Percentiles rank a stretch among this genome's conserved stretches.
Conservation (phyloP, 768 basidiomycete genomes). For the Phylloporus scabripes region DNA sequence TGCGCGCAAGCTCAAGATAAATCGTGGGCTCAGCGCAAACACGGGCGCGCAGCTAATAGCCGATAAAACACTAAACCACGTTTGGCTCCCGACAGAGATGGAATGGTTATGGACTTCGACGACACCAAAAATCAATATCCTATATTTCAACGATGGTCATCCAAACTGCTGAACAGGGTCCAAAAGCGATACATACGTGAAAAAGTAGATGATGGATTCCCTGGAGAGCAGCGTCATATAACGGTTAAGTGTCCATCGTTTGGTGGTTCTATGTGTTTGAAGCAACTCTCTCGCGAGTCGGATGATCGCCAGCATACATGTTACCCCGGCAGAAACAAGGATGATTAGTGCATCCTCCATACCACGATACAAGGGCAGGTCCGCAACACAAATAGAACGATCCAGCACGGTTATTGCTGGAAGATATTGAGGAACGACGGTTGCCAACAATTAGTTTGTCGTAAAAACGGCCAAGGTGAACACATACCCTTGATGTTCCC, state of each 20-base stretch:
- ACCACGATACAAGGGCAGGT: neutral
- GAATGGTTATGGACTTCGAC: neutral
- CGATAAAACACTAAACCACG: neutral
- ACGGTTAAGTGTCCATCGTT: neutral
- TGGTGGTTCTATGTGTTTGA: neutral
- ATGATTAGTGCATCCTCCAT: neutral
- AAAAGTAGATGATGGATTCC: neutral
- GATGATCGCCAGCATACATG: neutral
- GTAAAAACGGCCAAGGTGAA: neutral
- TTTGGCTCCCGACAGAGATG: neutral
- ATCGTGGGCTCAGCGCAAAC: neutral
- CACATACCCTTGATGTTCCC: neutral
- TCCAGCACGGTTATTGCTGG: neutral
- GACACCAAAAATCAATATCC: neutral
- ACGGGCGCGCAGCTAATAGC: neutral
- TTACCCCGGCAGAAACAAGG: neutral
- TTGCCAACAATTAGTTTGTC: neutral
- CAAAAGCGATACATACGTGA: neutral
- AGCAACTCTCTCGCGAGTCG: neutral
- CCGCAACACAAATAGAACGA: neutral
- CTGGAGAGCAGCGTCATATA: neutral
- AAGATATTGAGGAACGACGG: neutral
- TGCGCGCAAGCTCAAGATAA: neutral
- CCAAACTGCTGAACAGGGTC: neutral
- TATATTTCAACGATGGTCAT: neutral